Evolutionary conservation across 139 green algal species (phyloP), one percentile per base, ranked within the genome.

Genomic region (Limnomonas spitsbergensis): DNA sequence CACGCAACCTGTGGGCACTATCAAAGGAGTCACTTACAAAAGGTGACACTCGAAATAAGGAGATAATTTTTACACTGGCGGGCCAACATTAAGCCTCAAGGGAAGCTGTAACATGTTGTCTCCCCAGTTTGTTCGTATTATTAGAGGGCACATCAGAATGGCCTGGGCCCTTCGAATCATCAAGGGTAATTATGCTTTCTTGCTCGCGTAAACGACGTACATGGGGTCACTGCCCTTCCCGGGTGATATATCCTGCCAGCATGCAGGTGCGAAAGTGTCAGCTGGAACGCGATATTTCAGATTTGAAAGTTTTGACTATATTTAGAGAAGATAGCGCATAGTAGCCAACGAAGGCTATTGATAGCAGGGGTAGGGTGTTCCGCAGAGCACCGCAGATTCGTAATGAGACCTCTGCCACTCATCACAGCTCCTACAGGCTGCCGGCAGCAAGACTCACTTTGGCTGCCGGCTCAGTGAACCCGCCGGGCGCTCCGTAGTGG

Each of bases 401-500:
- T 14, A 61, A 61, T 61, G 47, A 61, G 14, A 61, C 14, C 20
- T 20, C 14, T 61, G 47, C 14, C 47, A 61, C 47, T 29, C 20
- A 20, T 29, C 14, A 20, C 47, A 61, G 47, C 47, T 61, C 14
- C 47, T 29, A 61, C 47, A 61, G 20, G 14, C 14, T 61, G 20
- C 82, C 2, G 38, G 7, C 53, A 29, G 47, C 70, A 26, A 79
- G 77, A 4, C 81, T 76, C 36, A 89, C 84, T 0, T 87, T 82
- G 1, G 81, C 88, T 61, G 80, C 52, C 1, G 92, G 88, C 3
- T 80, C 70, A 24, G 85, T 79, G 47, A 92, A 98, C 0, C 93
- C 94, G 20, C 85, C 89, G 4, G 80, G 82, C 0, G 92, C 92
- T 4, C 91, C 91, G 81, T 95, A 98, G 68, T 97, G 94, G 87